Conservation (phyloP, 1,139 yeast genomes). For the Magnusiomyces suaveolens region DNA sequence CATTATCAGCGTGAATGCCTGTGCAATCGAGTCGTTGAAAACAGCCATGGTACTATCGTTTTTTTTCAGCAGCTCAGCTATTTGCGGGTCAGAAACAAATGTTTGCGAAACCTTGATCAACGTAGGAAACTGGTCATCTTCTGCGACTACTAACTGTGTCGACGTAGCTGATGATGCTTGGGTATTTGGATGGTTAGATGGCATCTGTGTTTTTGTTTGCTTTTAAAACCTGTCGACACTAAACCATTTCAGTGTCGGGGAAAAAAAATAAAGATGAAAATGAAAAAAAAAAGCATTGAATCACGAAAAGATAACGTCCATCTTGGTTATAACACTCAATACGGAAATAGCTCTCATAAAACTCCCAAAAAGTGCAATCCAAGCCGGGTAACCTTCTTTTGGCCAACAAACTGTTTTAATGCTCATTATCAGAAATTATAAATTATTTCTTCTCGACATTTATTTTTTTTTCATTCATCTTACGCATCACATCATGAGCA, state of each 20-base stretch:
- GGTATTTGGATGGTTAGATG: no score
- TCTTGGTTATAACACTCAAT: no score
- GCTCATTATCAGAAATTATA: background rate
- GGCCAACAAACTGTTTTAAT: background rate
- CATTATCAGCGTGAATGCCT: constrained; percentile 1
- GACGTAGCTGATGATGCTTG: background rate
- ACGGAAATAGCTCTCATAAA: no score
- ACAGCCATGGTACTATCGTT: background rate
- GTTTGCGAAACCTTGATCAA: constrained; percentile 8
- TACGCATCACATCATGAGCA: constrained; percentile 4
- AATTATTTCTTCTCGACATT: background rate
- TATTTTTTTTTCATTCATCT: background rate
- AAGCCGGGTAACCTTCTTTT: background rate
- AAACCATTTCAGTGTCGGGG: no score
- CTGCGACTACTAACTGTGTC: background rate
- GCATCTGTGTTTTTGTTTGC: no score
- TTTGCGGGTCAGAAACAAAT: constrained; percentile 4
- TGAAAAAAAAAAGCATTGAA: no score
- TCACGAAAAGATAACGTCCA: no score
- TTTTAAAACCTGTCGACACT: no score
- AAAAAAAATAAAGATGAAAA: no score
- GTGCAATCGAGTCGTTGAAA: constrained; percentile 1
- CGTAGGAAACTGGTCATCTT: background rate
- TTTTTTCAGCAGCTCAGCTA: background rate
- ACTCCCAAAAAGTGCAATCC: no score